These are phyloP conservation scores for Aspergillus pseudotamarii DNA, from an alignment of 2,329 filamentous ascomycete genomes.

Conservation along the genomic window DNA sequence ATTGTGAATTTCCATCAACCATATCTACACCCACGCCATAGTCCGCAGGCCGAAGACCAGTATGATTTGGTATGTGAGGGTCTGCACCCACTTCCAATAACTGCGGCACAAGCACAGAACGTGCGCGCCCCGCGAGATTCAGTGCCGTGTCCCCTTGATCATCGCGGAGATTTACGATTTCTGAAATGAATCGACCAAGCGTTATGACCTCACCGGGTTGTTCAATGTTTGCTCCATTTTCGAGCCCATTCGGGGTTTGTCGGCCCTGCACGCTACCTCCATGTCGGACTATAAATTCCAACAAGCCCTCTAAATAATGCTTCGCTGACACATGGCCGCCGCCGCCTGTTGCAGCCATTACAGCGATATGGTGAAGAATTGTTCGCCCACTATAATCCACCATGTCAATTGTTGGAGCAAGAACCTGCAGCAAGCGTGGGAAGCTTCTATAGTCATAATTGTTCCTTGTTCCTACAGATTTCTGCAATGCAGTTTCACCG, in stretches of 20 bases:
- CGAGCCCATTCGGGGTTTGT: constrained; percentile 36
- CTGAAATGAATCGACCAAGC: constrained; percentile 89
- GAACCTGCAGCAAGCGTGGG: constrained; percentile 82
- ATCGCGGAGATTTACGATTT: constrained; percentile 95
- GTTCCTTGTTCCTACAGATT: constrained; percentile 90
- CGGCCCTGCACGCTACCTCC: constrained; percentile 66
- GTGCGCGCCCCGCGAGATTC: constrained; percentile 89
- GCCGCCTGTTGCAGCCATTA: constrained; percentile 93
- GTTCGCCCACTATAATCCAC: constrained; percentile 87
- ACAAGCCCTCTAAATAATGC: constrained; percentile 91
- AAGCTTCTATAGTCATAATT: constrained; percentile 91
- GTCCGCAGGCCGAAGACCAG: constrained; percentile 85
- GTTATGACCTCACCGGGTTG: constrained; percentile 68
- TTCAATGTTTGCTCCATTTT: constrained; percentile 29
- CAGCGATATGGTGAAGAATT: constrained; percentile 92
- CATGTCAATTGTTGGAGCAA: constrained; percentile 87
- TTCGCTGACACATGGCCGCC: constrained; percentile 81
- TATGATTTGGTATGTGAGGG: constrained; percentile 86
- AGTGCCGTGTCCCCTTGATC: constrained; percentile 92
- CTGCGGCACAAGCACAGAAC: constrained; percentile 97
- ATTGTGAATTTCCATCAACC: constrained; percentile 50
- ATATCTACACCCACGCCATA: constrained; percentile 83
- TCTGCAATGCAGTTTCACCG: constrained; percentile 90
- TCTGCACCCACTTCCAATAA: constrained; percentile 93
- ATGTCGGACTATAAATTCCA: constrained; percentile 92